phyloP scores from a whole-genome alignment of 2,329 filamentous ascomycete species.

The Stachybotrys echinatus region DNA sequence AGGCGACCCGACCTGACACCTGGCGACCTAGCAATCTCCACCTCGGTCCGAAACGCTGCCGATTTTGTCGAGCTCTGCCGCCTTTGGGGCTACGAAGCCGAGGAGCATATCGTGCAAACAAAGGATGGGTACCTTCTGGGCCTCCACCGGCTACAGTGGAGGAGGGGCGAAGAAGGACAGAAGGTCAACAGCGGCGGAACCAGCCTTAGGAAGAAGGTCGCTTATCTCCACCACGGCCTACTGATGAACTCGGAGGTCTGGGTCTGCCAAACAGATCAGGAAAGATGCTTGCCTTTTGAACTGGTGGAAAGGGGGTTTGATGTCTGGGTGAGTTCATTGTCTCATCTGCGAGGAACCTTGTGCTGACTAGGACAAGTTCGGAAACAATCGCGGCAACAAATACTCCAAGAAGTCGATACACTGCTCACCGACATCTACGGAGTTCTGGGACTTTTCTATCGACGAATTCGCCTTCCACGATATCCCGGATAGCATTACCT shows the following conservation, averaged over 20 bases:
- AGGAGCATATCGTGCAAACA: conserved; percentile 95
- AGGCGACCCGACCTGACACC: background rate
- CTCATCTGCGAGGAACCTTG: background rate
- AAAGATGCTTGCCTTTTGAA: conserved; percentile 82
- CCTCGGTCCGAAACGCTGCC: conserved; percentile 75
- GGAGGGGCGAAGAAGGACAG: conserved; percentile 72
- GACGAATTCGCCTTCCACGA: conserved; percentile 98
- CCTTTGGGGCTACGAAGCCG: conserved; percentile 84
- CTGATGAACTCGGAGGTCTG: conserved; percentile 99
- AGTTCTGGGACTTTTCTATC: conserved; percentile 98
- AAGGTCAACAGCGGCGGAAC: conserved; percentile 68
- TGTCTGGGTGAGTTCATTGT: conserved; percentile 66
- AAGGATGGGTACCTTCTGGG: conserved; percentile 90
- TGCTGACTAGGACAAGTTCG: conserved; percentile 54
- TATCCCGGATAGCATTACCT: conserved; percentile 90
- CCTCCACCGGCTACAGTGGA: conserved; percentile 80
- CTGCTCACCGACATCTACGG: conserved; percentile 64
- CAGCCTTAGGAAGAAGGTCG: conserved; percentile 73
- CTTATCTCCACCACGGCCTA: conserved; percentile 92
- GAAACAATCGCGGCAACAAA: conserved; percentile 98
- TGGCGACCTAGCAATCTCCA: conserved; percentile 53
- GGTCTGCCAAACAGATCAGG: conserved; percentile 84
- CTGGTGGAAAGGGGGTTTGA: conserved; percentile 90
- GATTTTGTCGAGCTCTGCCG: conserved; percentile 95
- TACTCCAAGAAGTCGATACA: conserved; percentile 93